These are phyloP conservation scores for Lasiodiplodia sp. DNA, from an alignment of 2,329 filamentous ascomycete genomes.

Conservation along the genomic window DNA sequence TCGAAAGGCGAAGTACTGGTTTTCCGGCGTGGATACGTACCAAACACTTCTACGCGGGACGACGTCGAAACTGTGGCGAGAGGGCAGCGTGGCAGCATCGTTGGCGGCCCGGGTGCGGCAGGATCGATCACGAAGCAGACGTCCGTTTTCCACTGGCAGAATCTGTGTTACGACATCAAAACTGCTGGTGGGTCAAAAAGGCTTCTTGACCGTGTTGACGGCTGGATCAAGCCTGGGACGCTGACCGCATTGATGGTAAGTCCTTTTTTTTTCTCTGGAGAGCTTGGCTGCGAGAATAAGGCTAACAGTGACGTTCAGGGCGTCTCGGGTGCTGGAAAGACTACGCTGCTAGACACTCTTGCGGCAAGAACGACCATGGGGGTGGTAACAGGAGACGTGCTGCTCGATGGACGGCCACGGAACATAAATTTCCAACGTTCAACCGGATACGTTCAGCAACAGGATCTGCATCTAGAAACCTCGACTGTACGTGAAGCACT, in stretches of 20 bases:
- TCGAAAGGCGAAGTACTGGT: conserved; percentile 61
- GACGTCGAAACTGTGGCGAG: conserved; percentile 50
- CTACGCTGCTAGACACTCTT: conserved; percentile 84
- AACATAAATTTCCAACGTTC: conserved; percentile 89
- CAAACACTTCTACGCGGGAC: conserved; percentile 47
- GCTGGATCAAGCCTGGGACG: conserved; percentile 93
- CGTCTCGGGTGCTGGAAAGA: conserved; percentile 92
- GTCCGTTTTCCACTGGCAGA: conserved; percentile 84
- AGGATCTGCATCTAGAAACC: conserved; percentile 86
- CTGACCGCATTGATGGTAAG: conserved; percentile 77
- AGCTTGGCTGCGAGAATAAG: background rate
- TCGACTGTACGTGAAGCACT: conserved; percentile 89
- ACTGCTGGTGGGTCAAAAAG: conserved; percentile 79
- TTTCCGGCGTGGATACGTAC: conserved; percentile 54
- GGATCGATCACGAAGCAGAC: conserved; percentile 68
- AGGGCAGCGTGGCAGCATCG: conserved; percentile 33
- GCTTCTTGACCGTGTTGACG: conserved; percentile 85
- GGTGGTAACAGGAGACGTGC: conserved; percentile 85
- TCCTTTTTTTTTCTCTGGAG: background rate
- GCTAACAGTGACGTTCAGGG: conserved; percentile 74
- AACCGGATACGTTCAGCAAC: conserved; percentile 91
- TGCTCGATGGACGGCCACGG: conserved; percentile 76
- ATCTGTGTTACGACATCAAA: conserved; percentile 80
- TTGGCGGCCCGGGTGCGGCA: conserved; percentile 33
- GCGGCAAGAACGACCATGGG: conserved; percentile 89